These are phyloP conservation scores for Gynochthodes officinalis DNA, from an alignment of 257 asterid species.

Conservation along the genomic window DNA sequence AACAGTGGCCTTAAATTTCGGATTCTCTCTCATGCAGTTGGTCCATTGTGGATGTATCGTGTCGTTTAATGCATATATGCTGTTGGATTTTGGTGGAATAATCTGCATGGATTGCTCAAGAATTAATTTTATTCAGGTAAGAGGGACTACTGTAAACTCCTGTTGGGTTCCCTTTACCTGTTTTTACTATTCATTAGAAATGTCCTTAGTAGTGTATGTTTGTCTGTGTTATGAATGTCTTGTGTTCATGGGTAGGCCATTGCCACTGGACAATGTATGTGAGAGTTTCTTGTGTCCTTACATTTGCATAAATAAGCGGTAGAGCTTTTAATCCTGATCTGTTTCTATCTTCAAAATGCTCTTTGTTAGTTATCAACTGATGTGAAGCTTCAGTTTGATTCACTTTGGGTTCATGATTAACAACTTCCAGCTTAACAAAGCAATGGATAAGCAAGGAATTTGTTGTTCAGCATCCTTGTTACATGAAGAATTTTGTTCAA, in stretches of 20 bases:
- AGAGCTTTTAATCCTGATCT: not conserved
- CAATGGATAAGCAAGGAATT: not conserved
- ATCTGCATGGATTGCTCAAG: conserved; percentile 81
- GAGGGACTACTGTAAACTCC: conserved; percentile 15
- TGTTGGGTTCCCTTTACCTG: not conserved
- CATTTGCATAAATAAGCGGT: not conserved
- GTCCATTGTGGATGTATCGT: conserved; percentile 86
- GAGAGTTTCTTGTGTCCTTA: not conserved
- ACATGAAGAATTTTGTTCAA: not conserved
- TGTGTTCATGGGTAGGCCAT: not conserved
- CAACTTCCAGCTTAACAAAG: not conserved
- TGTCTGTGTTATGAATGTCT: not conserved
- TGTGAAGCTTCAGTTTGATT: not conserved
- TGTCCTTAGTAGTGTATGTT: not conserved
- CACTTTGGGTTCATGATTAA: not conserved
- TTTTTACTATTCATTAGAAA: too few species aligned
- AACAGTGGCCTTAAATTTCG: not conserved
- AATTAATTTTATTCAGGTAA: conserved; percentile 60
- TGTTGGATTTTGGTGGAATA: conserved; percentile 73
- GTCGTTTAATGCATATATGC: conserved; percentile 62
- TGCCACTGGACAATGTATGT: not conserved
- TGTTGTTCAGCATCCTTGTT: not conserved
- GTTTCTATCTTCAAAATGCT: not conserved
- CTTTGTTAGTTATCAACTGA: not conserved
- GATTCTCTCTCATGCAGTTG: conserved; percentile 36